These are phyloP conservation scores for Jasminum sambac DNA, from an alignment of 257 asterid genomes.

Conservation along the genomic window DNA sequence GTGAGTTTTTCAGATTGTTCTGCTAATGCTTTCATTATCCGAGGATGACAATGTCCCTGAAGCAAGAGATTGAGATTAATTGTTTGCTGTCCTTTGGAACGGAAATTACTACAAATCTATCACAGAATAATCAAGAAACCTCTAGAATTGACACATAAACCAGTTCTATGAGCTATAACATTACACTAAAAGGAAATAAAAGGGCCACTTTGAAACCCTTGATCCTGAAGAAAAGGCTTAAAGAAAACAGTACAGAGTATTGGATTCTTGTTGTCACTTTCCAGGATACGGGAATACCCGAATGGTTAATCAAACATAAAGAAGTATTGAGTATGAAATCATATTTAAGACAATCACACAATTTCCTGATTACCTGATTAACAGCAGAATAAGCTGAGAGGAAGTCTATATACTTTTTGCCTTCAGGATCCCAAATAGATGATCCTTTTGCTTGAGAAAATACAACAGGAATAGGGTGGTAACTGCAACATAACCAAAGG, in stretches of 20 bases:
- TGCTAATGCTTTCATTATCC: constrained; percentile 71
- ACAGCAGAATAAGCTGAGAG: constrained; percentile 96
- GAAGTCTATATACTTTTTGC: constrained; percentile 87
- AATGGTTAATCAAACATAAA: constrained; percentile 3
- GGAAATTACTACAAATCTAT: not conserved
- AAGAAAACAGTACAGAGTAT: not conserved
- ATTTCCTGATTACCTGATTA: constrained; percentile 63
- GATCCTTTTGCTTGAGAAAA: constrained; percentile 93
- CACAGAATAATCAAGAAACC: not conserved
- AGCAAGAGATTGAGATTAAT: constrained; percentile 24
- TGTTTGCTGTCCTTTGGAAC: constrained; percentile 14
- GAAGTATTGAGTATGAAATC: constrained; percentile 10
- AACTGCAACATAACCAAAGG: constrained; percentile 56
- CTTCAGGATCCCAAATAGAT: constrained; percentile 89
- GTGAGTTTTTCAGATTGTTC: constrained; percentile 89
- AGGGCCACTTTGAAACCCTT: not conserved
- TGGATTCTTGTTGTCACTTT: not conserved
- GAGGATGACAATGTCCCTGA: constrained; percentile 99
- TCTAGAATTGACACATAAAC: not conserved
- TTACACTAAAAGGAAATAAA: not conserved
- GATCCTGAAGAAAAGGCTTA: constrained; percentile 1
- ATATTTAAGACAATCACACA: constrained; percentile 14
- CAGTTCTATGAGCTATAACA: not conserved
- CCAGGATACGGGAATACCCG: not conserved
- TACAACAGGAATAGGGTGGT: constrained; percentile 91